Base-by-base conservation (phyloP, 768 basidiomycete genomes). In the Goffeauzyma gilvescens region DNA sequence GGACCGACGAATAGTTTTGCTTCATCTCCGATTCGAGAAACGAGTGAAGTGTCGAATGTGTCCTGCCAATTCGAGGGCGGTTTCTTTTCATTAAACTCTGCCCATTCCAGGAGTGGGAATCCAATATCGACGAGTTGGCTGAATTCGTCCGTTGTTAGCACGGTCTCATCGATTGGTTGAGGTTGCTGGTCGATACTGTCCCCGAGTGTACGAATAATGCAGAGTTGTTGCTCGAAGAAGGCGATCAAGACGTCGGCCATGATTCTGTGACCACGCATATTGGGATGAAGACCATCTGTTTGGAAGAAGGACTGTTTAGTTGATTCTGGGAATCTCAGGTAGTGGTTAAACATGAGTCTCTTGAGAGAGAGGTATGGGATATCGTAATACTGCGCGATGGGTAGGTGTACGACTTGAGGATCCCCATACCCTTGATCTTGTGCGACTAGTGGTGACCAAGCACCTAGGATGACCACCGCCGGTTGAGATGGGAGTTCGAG, bases 401-500 rank as follows among this genome's bases (percentile, higher is more conserved):
- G 60, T 41, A 57, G 41, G 44, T 62, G 60, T 7, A 56, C 52
- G 30, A 58, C 51, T 38, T 62, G 60, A 2, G 60, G 60, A 50
- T 62, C 60, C 14, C 50, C 60, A 40, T 62, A 62, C 2, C 60
- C 60, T 36, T 52, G 52, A 45, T 62, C 57, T 12, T 50, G 51
- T 8, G 58, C 60, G 1, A 62, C 53, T 23, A 49, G 50, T 1
- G 60, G 60, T 2, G 49, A 41, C 60, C 60, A 62, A 2, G 58
- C 53, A 5, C 60, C 60, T 13, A 62, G 52, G 31, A 62, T 58
- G 17, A 62, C 26, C 8, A 62, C 47, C 5, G 60, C 60, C 8
- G 60, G 60, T 31, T 56, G 48, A 10, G 53, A 52, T 4, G 41
- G 48, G 42, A 62, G 59, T 43, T 55, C 51, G 13, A 56, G 45